These are phyloP conservation scores for Tetracladium maxilliforme DNA, from an alignment of 2,329 filamentous ascomycete genomes.

Conservation along the genomic window DNA sequence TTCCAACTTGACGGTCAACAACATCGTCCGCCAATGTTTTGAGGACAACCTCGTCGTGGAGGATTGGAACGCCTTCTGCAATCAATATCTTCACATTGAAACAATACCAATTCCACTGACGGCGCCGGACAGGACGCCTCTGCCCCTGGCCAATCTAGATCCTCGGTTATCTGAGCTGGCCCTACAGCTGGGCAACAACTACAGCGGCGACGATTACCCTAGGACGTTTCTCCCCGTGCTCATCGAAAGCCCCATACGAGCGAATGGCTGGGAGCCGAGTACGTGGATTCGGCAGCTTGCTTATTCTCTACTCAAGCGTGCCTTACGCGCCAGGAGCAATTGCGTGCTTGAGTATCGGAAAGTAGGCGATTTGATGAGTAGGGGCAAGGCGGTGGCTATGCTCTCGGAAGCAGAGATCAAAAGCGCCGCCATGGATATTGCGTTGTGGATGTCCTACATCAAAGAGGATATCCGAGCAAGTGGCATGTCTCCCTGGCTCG, in stretches of 20 bases:
- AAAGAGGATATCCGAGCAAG: background rate
- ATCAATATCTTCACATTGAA: constrained; percentile 6
- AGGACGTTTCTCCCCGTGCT: constrained; percentile 52
- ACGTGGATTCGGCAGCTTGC: constrained; percentile 32
- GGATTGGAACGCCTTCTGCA: constrained; percentile 1
- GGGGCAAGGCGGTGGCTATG: constrained; percentile 11
- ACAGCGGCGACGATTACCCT: constrained; percentile 8
- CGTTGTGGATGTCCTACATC: constrained; percentile 1
- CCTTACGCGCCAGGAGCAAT: constrained; percentile 8
- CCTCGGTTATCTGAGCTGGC: constrained; percentile 33
- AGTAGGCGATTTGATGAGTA: constrained; percentile 9
- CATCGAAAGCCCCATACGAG: constrained; percentile 36
- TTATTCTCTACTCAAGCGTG: constrained; percentile 33
- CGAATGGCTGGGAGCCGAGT: constrained; percentile 42
- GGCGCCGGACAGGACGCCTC: constrained; percentile 1
- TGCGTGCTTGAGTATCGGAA: constrained; percentile 10
- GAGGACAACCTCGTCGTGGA: constrained; percentile 14
- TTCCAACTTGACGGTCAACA: no score
- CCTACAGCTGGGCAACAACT: constrained; percentile 20
- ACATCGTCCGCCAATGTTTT: no score
- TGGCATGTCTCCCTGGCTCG: background rate
- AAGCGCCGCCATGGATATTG: background rate
- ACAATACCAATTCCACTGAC: no score
- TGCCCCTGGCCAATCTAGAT: constrained; percentile 19
- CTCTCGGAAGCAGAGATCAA: background rate